These are phyloP conservation scores for Phaeosphaeria sp. DNA, from an alignment of 2,329 filamentous ascomycete species.

Conservation along the genomic window DNA sequence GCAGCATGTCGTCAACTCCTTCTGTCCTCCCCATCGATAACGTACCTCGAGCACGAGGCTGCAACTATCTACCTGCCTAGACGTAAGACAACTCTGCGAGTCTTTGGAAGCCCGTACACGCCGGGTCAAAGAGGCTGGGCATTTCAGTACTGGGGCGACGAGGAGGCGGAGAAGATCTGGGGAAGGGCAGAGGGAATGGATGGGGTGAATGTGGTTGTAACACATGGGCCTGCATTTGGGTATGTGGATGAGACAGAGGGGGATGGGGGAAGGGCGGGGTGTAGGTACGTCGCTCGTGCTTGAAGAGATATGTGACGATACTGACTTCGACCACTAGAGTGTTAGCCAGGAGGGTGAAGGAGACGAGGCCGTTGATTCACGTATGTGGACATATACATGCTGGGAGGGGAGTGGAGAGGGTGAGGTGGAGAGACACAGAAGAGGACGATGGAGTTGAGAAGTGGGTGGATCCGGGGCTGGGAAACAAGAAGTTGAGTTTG, in stretches of 20 bases:
- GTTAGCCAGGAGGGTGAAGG: slow-evolving; percentile 63
- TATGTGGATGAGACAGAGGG: slow-evolving; percentile 60
- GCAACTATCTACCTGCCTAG: slow-evolving; percentile 64
- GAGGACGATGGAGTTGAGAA: slow-evolving; percentile 31
- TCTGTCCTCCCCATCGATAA: slow-evolving; percentile 58
- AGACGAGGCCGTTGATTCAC: slow-evolving; percentile 67
- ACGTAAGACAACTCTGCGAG: slow-evolving; percentile 63
- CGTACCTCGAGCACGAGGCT: slow-evolving; percentile 68
- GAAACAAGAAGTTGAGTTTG: slow-evolving; percentile 67
- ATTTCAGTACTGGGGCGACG: slow-evolving; percentile 64
- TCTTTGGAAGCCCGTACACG: slow-evolving; percentile 76
- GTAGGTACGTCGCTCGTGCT: no score
- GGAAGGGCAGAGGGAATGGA: slow-evolving; percentile 59
- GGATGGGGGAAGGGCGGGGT: slow-evolving; percentile 56
- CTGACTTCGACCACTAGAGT: no score
- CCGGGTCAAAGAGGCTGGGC: slow-evolving; percentile 66
- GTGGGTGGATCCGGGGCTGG: slow-evolving; percentile 67
- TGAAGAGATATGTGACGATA: no score
- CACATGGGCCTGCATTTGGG: slow-evolving; percentile 70
- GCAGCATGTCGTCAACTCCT: slow-evolving; percentile 63
- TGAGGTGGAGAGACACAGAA: slow-evolving; percentile 59
- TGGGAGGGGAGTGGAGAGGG: slow-evolving; percentile 67
- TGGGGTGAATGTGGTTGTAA: slow-evolving; percentile 70
- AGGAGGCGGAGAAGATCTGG: slow-evolving; percentile 60
- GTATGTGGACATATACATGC: slow-evolving; percentile 78